These are phyloP conservation scores for Xerocomellus chrysenteron DNA, from an alignment of 768 basidiomycete genomes.

Conservation along the genomic window DNA sequence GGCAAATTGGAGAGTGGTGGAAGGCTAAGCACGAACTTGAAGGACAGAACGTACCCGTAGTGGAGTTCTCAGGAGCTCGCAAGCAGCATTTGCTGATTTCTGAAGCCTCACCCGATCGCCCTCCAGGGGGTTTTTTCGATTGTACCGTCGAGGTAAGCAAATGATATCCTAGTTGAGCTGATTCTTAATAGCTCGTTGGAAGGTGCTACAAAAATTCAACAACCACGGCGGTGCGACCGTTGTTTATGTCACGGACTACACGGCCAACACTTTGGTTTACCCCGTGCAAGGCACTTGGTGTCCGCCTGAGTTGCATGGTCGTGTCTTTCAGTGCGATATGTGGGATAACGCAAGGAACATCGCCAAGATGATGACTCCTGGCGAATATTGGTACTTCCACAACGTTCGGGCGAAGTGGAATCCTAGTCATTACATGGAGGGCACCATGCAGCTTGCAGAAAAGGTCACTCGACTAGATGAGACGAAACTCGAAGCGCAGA, in stretches of 20 bases:
- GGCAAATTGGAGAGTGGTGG: conserved; percentile 53
- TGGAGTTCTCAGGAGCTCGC: conserved; percentile 7
- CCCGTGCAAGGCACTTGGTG: conserved; percentile 47
- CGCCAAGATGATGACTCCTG: conserved; percentile 44
- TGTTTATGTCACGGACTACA: conserved; percentile 69
- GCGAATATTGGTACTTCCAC: conserved; percentile 51
- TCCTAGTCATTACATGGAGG: conserved; percentile 46
- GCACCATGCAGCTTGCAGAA: conserved; percentile 44
- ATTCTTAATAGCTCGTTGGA: background rate
- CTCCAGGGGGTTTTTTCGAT: conserved; percentile 55
- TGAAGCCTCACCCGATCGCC: conserved; percentile 46
- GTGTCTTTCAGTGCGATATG: conserved; percentile 54
- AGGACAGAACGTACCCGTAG: conserved; percentile 18
- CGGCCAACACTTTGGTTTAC: conserved; percentile 37
- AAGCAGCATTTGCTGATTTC: conserved; percentile 49
- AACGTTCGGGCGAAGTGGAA: conserved; percentile 50
- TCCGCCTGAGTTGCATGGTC: conserved; percentile 41
- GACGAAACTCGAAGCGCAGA: conserved; percentile 34
- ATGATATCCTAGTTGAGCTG: background rate
- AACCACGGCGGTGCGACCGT: conserved; percentile 41
- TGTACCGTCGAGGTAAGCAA: conserved; percentile 60
- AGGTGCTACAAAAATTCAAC: conserved; percentile 50
- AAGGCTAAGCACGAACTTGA: conserved; percentile 24
- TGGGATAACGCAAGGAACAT: conserved; percentile 51
- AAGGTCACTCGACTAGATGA: conserved; percentile 49